phyloP scores from a whole-genome alignment of 495 filamentous ascomycete genomes.

The Neurospora africana region DNA sequence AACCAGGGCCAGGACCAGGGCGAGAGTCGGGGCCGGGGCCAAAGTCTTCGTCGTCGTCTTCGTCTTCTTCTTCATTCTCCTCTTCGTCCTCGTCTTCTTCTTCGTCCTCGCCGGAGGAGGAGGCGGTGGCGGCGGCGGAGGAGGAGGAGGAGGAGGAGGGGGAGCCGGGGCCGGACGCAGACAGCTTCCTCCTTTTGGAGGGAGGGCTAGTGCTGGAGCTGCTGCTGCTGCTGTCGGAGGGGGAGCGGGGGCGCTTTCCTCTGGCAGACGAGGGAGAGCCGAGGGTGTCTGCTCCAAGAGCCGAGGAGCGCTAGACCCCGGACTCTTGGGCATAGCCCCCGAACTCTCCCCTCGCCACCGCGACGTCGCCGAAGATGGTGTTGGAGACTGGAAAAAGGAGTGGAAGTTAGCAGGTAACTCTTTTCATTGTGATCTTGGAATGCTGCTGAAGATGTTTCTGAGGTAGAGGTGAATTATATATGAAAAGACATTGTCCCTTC shows the following conservation, averaged over 20 bases:
- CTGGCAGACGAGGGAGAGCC: not conserved
- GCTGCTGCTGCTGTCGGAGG: not conserved
- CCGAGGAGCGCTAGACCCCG: not conserved
- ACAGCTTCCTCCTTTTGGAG: not conserved
- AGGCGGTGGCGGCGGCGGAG: no score
- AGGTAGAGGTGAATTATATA: not conserved
- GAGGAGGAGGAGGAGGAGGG: not conserved
- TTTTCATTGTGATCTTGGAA: no score
- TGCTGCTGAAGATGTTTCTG: not conserved
- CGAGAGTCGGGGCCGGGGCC: not conserved
- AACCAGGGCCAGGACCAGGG: not conserved
- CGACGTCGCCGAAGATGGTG: not conserved
- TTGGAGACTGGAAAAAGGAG: not conserved
- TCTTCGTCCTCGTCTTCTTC: not conserved
- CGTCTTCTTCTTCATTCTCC: not conserved
- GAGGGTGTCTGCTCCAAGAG: not conserved
- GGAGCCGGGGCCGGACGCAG: not conserved
- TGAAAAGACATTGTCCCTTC: not conserved
- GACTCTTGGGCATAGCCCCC: not conserved
- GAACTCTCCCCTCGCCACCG: not conserved
- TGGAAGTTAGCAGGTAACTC: not conserved
- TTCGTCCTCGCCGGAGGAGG: not conserved
- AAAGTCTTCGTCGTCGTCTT: not conserved
- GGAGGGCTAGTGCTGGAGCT: not conserved
- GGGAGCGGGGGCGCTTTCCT: not conserved